Conservation (phyloP, 768 basidiomycete genomes). For the Boletellus sp. region DNA sequence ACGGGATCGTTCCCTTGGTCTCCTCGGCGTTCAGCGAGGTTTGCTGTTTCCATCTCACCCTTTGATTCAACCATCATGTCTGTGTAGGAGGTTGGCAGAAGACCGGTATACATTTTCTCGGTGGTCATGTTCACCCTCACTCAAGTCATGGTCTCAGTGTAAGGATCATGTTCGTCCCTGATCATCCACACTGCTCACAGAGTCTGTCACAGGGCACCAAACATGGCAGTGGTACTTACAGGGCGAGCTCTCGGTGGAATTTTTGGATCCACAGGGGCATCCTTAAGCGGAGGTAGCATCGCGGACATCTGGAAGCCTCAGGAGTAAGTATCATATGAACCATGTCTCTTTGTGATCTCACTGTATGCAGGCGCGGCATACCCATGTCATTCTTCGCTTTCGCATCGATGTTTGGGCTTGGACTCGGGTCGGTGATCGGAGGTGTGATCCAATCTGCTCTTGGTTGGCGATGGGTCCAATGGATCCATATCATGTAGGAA, state of each 20-base stretch:
- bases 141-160: conserved; percentile 41
- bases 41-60: neutral
- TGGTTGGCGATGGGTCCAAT: conserved; percentile 80
- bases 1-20: conserved; percentile 56
- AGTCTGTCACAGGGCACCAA: conserved; percentile 30
- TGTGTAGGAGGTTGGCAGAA: conserved; percentile 57
- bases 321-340: conserved; percentile 42
- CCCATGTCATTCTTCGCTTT: conserved; percentile 74
- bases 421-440: conserved; percentile 58
- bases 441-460: conserved; percentile 65
- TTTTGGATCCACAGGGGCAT: conserved; percentile 60
- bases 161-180: conserved; percentile 2
- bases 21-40: conserved; percentile 65
- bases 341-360: neutral
- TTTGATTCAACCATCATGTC: neutral
- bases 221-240: conserved; percentile 53
- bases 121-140: conserved; percentile 47
- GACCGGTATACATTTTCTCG: conserved; percentile 56
- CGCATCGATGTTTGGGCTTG: conserved; percentile 52
- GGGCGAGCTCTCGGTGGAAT: conserved; percentile 60
- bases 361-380: conserved; percentile 53
- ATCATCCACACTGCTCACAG: neutral
- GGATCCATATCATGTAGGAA: conserved; percentile 62
- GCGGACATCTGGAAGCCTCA: conserved; percentile 65
- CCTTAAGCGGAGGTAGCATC: conserved; percentile 66